A percentile compares a stretch with the other conserved stretches of the same genome.
These are phyloP conservation scores for Colletotrichum lindemuthianum DNA, from an alignment of 2,329 filamentous ascomycete genomes.

Conservation along the genomic window DNA sequence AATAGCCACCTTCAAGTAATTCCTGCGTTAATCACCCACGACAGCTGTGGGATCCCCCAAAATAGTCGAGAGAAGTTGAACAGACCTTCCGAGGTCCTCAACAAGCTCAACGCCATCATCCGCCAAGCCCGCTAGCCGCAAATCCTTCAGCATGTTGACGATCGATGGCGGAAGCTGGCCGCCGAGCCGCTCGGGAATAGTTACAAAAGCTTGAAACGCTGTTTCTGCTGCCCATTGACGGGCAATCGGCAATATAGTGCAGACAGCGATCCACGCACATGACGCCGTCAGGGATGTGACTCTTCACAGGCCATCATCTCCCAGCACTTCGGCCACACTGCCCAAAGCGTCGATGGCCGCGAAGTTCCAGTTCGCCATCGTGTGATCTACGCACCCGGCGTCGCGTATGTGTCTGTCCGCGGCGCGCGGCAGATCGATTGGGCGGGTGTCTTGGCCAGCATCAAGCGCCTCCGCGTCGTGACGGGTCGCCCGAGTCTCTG, in stretches of 20 bases:
- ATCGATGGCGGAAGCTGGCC: too few relatives aligned
- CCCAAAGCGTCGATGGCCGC: slow-evolving; percentile 20
- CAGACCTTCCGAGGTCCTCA: slow-evolving; percentile 6
- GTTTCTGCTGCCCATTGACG: neutral
- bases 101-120: slow-evolving; percentile 5
- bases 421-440: neutral
- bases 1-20: too few relatives aligned
- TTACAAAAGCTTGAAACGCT: slow-evolving; percentile 8
- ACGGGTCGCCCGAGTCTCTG: neutral
- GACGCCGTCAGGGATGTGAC: too few relatives aligned
- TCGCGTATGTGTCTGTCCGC: neutral
- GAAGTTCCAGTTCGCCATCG: neutral
- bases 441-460: neutral
- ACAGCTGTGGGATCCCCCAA: neutral
- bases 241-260: neutral
- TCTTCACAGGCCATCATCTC: too few relatives aligned
- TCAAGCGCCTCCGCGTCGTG: slow-evolving; percentile 5
- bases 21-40: too few relatives aligned
- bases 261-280: too few relatives aligned
- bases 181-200: neutral
- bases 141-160: too few relatives aligned
- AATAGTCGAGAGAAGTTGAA: neutral
- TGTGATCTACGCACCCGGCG: slow-evolving; percentile 1
- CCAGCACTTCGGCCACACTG: slow-evolving; percentile 16
- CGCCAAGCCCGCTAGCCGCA: slow-evolving; percentile 2